Conservation (phyloP, 2,329 filamentous ascomycete species). For the Pochonia chlamydosporia region DNA sequence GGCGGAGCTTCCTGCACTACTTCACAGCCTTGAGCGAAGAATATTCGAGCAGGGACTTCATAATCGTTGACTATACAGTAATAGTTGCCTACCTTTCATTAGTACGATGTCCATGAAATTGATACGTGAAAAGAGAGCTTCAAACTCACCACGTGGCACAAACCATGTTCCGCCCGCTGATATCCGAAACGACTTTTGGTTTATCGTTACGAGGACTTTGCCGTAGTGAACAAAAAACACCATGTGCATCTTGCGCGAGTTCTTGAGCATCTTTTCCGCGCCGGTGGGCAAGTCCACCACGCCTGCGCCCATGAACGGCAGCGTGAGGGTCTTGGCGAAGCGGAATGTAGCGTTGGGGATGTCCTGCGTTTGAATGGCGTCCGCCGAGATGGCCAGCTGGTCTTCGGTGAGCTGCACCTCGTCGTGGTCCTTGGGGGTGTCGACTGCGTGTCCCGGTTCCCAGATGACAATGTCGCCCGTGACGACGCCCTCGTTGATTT, state of each 20-base stretch:
- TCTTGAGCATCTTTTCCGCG: constrained; percentile 82
- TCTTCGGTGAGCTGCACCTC: constrained; percentile 48
- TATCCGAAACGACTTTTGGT: constrained; percentile 72
- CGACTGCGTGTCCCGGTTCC: constrained; percentile 50
- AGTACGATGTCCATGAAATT: neutral
- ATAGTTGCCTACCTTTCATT: constrained; percentile 67
- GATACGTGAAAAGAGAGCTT: neutral
- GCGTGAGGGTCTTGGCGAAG: constrained; percentile 81
- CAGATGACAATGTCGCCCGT: constrained; percentile 59
- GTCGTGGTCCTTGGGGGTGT: constrained; percentile 50
- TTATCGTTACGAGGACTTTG: constrained; percentile 72
- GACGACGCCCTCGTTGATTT: constrained; percentile 59
- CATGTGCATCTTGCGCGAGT: constrained; percentile 94
- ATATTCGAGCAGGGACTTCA: constrained; percentile 67
- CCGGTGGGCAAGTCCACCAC: constrained; percentile 83
- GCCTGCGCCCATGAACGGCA: constrained; percentile 83
- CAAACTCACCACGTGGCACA: constrained; percentile 78
- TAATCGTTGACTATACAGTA: constrained; percentile 86
- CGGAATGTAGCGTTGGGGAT: constrained; percentile 67
- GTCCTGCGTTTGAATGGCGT: constrained; percentile 51
- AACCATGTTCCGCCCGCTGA: constrained; percentile 87
- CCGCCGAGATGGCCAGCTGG: constrained; percentile 50
- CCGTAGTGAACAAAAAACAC: constrained; percentile 87
- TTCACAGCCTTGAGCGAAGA: constrained; percentile 87
- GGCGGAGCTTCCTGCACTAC: constrained; percentile 21